Base-by-base conservation (phyloP, 108 stramenopile genomes). In the Cylindrotheca fusiformis region DNA sequence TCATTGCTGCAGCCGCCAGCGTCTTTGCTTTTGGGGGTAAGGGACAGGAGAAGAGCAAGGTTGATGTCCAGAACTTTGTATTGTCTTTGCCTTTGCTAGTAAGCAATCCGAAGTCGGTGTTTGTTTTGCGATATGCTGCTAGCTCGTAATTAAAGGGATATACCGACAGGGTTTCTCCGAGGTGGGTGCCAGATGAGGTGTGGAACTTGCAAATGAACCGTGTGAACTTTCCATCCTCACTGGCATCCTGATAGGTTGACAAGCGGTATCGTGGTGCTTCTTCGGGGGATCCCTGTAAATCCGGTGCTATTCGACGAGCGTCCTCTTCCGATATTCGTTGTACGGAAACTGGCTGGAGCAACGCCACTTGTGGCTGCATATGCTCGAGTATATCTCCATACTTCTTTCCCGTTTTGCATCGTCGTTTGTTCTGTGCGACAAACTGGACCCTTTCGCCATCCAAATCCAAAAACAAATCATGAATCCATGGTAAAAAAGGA, bases 401-500 rank as follows among this genome's bases (percentile, higher is more conserved):
- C 14, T n/a, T 2, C 19, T 52, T 62, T 24, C 84, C 78, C 12
- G 80, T 73, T 10, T 62, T 52, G 59, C 93, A 94, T 25, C 93
- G 75, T 58, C 93, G 65, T 59, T 74, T 70, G 68, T 94, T 94
- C 48, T 94, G 93, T 3, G 93, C 90, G 2, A 94, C 76, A 53
- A 94, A 84, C 32, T 88, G 72, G 4, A 94, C 77, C 50, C 69
- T 61, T 17, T 76, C 72, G 3, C 90, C 93, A 68, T 89, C 86
- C 5, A 69, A 56, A 26, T 75, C 66, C 6, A 88, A 86, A 61
- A 94, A 91, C 22, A 90, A 79, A 61, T 94, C 93, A 57, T 94
- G 93, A 53, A 94, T 91, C 93, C 93, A 94, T 8, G 93, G 93
- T 23, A 94, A 50, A 63, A 86, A 94, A 18, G 93, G 86, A 72